Percentiles rank a stretch among this genome's conserved stretches.
phyloP scores from a whole-genome alignment of 2,329 filamentous ascomycete species.

The Fusarium caatingaense region DNA sequence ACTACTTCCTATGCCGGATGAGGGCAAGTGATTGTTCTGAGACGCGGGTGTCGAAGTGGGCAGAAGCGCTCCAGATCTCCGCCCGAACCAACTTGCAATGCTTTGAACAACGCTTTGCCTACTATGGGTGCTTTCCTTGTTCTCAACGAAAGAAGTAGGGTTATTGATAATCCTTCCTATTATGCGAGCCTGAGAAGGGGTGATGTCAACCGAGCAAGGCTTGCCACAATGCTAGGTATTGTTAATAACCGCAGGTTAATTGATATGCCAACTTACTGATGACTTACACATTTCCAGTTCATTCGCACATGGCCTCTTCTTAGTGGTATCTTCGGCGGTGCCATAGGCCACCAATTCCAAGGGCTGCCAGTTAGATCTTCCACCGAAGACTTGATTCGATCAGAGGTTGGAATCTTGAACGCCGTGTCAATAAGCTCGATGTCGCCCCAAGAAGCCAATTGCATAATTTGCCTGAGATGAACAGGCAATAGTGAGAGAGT shows the following conservation, averaged over 20 bases:
- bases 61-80: conserved; percentile 1
- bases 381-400: neutral
- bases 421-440: neutral
- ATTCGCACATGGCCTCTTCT: neutral
- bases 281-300: conserved; percentile 8
- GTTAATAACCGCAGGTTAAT: neutral
- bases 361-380: conserved; percentile 1
- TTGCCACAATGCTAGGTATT: conserved; percentile 5
- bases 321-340: neutral
- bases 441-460: neutral
- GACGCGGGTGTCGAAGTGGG: neutral
- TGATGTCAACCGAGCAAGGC: neutral
- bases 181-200: neutral
- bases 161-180: neutral
- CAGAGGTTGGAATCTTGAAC: neutral
- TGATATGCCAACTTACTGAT: too few relatives aligned
- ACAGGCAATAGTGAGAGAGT: conserved; percentile 4
- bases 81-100: neutral
- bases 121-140: neutral
- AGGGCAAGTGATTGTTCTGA: neutral
- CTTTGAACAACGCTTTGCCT: neutral
- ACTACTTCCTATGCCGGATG: neutral
- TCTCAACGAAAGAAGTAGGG: neutral
- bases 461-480: conserved; percentile 1
- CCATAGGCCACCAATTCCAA: conserved; percentile 12